Conservation (phyloP, 352 stramenopile species). For the Pythium rishiriense region DNA sequence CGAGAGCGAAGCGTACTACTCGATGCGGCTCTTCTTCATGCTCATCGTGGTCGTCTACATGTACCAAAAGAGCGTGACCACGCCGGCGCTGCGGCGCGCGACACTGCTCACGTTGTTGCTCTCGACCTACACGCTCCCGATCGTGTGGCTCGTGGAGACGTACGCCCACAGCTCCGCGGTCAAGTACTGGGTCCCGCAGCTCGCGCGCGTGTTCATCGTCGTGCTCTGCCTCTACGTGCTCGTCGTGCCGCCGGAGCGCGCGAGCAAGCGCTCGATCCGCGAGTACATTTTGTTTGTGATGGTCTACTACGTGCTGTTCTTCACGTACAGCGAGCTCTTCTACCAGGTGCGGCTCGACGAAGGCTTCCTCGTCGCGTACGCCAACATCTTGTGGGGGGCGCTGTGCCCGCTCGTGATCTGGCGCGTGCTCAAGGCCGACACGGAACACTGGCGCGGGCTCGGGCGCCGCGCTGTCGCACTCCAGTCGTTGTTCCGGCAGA, state of each 20-base stretch:
- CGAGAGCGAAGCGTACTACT: conserved; percentile 46
- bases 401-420: conserved; percentile 61
- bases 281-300: conserved; percentile 57
- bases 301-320: conserved; percentile 28
- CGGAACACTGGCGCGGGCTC: conserved; percentile 40
- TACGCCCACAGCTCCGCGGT: conserved; percentile 8
- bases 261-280: conserved; percentile 47
- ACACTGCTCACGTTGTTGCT: conserved; percentile 46
- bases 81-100: conserved; percentile 46
- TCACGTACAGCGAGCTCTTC: conserved; percentile 33
- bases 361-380: conserved; percentile 35
- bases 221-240: conserved; percentile 46
- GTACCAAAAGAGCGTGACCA: conserved; percentile 58
- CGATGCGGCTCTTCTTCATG: conserved; percentile 56
- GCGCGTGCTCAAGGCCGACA: conserved; percentile 39
- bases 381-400: conserved; percentile 46
- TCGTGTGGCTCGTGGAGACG: conserved; percentile 39
- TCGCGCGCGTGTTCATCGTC: conserved; percentile 34
- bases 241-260: conserved; percentile 43
- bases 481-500: conserved; percentile 43
- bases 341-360: conserved; percentile 20
- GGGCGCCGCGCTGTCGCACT: conserved; percentile 53
- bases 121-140: conserved; percentile 52
- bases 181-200: conserved; percentile 28
- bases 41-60: conserved; percentile 69